Evolutionary conservation across 2,329 filamentous ascomycete genomes (phyloP).

Genomic region (Fusarium humuli): DNA sequence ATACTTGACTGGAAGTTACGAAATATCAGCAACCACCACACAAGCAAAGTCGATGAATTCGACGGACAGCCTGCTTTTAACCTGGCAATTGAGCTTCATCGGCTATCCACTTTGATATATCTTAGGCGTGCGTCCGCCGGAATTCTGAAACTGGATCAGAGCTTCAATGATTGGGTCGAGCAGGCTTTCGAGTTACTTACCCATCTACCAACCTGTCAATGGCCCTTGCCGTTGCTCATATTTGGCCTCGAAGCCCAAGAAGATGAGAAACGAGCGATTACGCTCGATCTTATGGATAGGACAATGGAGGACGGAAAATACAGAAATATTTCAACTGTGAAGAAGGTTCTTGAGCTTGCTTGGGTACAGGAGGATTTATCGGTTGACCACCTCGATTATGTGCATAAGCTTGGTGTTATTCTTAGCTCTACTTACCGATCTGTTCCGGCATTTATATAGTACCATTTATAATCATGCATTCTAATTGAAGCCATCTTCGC

Average conservation of each 20-base stretch:
- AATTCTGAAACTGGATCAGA: conserved; percentile 9
- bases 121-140: conserved; percentile 42
- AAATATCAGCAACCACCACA: rapidly evolving
- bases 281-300: conserved; percentile 45
- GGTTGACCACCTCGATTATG: conserved; percentile 10
- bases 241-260: conserved; percentile 43
- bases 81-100: conserved; percentile 40
- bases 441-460: conserved; percentile 24
- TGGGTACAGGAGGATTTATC: conserved; percentile 53
- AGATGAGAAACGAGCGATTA: conserved; percentile 29
- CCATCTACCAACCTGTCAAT: conserved; percentile 30
- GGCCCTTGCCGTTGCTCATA: conserved; percentile 42
- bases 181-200: conserved; percentile 44
- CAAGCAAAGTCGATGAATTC: rapidly evolving
- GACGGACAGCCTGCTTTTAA: neutral
- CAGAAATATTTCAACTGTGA: conserved; percentile 38
- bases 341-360: conserved; percentile 43
- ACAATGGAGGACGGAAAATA: conserved; percentile 34
- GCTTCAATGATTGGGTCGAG: conserved; percentile 36
- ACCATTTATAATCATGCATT: neutral
- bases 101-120: conserved; percentile 48
- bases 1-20: conserved; percentile 17
- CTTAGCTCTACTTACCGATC: conserved; percentile 23
- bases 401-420: conserved; percentile 17
- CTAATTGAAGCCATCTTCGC: neutral